Percentiles rank a stretch among this genome's conserved stretches.
Evolutionary conservation across 768 basidiomycete species (phyloP).

Genomic region (Tulasnella sp.): DNA sequence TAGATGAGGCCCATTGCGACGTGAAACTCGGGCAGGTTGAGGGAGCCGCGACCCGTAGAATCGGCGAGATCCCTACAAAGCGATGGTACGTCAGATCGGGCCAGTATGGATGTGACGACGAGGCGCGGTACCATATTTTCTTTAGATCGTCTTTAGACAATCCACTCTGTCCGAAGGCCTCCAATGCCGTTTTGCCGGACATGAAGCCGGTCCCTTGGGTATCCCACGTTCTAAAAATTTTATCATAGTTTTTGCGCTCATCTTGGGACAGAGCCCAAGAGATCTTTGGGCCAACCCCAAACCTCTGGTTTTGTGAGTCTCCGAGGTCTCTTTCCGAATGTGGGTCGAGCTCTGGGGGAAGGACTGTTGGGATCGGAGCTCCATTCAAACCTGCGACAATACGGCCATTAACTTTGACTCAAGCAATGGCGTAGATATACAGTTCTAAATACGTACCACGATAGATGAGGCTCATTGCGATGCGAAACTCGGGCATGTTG

Average conservation of each 20-base stretch:
- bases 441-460: slow-evolving; percentile 54
- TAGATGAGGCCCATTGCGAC: slow-evolving; percentile 98
- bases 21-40: slow-evolving; percentile 94
- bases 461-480: slow-evolving; percentile 97
- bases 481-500: slow-evolving; percentile 92
- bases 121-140: slow-evolving; percentile 74
- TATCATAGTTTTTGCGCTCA: slow-evolving; percentile 95
- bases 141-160: slow-evolving; percentile 83
- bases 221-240: slow-evolving; percentile 96
- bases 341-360: slow-evolving; percentile 85
- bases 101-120: background rate
- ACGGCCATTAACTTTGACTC: background rate
- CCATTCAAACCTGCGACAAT: slow-evolving; percentile 78
- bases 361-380: slow-evolving; percentile 74
- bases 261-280: slow-evolving; percentile 80
- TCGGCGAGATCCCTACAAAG: slow-evolving; percentile 80
- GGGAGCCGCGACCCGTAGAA: slow-evolving; percentile 85
- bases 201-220: slow-evolving; percentile 73
- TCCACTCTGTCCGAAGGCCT: slow-evolving; percentile 93
- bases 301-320: too few species aligned
- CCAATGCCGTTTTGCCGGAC: slow-evolving; percentile 69
- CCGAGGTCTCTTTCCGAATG: slow-evolving; percentile 86
- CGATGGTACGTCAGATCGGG: slow-evolving; percentile 12
- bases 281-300: too few species aligned
- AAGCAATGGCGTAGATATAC: background rate